Evolutionary conservation across 192 early-diverging fungal species (phyloP).

Genomic region (Backusella mclennaniae): DNA sequence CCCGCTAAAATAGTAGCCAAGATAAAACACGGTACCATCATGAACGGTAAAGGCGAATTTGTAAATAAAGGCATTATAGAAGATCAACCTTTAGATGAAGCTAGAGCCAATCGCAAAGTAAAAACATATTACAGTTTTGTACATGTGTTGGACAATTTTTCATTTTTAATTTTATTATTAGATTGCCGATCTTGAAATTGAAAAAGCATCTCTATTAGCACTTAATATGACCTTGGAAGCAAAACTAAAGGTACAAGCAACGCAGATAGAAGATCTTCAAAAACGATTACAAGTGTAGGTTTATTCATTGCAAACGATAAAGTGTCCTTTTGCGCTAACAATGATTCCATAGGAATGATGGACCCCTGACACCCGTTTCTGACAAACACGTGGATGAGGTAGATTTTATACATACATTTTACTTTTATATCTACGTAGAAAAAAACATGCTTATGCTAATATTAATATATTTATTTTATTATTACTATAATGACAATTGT

Average conservation of each 20-base stretch:
- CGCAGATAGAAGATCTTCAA: slow-evolving; percentile 13
- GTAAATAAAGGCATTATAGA: neutral
- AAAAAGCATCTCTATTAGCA: slow-evolving; percentile 25
- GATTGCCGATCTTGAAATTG: slow-evolving; percentile 29
- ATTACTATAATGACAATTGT: neutral
- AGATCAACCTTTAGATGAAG: slow-evolving; percentile 16
- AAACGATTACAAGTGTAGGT: slow-evolving; percentile 15
- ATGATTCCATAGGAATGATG: slow-evolving; percentile 17
- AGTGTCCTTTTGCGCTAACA: neutral
- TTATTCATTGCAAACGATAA: neutral
- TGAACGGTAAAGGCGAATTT: slow-evolving; percentile 34
- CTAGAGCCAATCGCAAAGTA: slow-evolving; percentile 25
- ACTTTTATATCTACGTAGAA: neutral
- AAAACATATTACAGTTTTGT: neutral
- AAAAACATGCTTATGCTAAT: neutral
- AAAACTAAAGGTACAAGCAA: slow-evolving; percentile 13
- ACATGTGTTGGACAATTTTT: neutral
- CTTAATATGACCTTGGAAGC: slow-evolving; percentile 22
- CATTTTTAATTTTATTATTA: slow-evolving; percentile 6
- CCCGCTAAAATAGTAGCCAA: slow-evolving; percentile 25
- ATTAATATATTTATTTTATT: neutral
- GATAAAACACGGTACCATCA: slow-evolving; percentile 33
- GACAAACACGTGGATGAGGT: slow-evolving; percentile 25
- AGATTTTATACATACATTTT: neutral
- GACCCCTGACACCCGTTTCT: slow-evolving; percentile 28